These are phyloP conservation scores for Microdochium bolleyi DNA, from an alignment of 2,329 filamentous ascomycete genomes.

Conservation along the genomic window DNA sequence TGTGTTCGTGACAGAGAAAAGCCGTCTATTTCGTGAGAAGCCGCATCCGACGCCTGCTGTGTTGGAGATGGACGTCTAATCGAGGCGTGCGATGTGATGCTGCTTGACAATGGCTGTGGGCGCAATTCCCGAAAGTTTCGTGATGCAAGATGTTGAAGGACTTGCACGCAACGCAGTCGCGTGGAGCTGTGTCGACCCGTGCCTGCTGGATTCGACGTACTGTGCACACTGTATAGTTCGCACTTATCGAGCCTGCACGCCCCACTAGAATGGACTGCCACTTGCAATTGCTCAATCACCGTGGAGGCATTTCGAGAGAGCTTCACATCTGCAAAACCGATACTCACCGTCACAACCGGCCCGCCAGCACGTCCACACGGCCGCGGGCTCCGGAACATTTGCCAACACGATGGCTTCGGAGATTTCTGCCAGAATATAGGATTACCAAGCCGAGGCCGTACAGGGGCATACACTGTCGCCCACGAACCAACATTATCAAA, in stretches of 20 bases:
- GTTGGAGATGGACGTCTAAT: too few species aligned
- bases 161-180: background rate
- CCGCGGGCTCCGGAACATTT: background rate
- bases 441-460: background rate
- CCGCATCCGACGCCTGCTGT: background rate
- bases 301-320: background rate
- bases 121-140: background rate
- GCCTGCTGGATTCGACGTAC: background rate
- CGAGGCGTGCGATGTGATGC: background rate
- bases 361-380: slow-evolving; percentile 1
- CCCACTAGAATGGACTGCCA: background rate
- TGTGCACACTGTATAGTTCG: too few species aligned
- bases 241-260: too few species aligned
- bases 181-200: background rate
- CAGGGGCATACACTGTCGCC: background rate
- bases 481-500: too few species aligned
- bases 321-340: background rate
- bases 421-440: background rate
- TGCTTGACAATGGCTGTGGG: background rate
- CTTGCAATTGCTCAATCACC: background rate
- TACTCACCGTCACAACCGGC: slow-evolving; percentile 4
- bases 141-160: background rate
- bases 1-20: background rate
- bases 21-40: background rate
- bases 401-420: too few species aligned